These are phyloP conservation scores for Penicillium odoratum DNA, from an alignment of 495 filamentous ascomycete genomes.

Conservation along the genomic window DNA sequence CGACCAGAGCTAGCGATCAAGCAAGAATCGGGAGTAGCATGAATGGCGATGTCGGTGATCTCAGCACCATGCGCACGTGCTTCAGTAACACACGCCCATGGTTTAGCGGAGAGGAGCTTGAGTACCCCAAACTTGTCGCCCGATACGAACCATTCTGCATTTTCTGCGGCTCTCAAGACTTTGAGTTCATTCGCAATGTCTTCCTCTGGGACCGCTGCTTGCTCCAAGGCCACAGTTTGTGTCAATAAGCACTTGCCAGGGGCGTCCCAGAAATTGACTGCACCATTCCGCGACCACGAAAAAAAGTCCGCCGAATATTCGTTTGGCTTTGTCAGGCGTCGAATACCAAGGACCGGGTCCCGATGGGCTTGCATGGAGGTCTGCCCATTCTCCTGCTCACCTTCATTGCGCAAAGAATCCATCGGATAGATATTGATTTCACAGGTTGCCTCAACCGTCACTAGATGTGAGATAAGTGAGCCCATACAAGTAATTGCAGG, in stretches of 20 bases:
- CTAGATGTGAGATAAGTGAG: conserved; percentile 62
- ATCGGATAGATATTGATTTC: conserved; percentile 65
- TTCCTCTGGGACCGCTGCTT: conserved; percentile 55
- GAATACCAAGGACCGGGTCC: conserved; percentile 76
- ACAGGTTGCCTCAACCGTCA: conserved; percentile 73
- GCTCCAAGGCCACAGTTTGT: conserved; percentile 68
- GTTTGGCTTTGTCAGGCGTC: conserved; percentile 57
- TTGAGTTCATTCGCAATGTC: conserved; percentile 74
- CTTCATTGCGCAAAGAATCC: conserved; percentile 31
- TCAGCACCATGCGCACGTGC: conserved; percentile 85
- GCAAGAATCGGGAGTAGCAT: conserved; percentile 31
- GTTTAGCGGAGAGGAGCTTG: conserved; percentile 48
- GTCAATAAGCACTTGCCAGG: conserved; percentile 66
- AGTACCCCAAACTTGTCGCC: conserved; percentile 86
- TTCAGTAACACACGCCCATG: conserved; percentile 55
- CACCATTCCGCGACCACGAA: conserved; percentile 81
- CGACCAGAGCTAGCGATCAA: conserved; percentile 79
- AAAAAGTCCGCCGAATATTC: conserved; percentile 68
- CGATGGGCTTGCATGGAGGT: conserved; percentile 64
- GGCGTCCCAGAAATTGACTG: conserved; percentile 76
- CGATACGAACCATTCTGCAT: conserved; percentile 65
- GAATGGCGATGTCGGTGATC: conserved; percentile 76
- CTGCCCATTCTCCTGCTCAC: conserved; percentile 31
- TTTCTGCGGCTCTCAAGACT: conserved; percentile 59
- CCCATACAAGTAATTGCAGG: conserved; percentile 64